These are phyloP conservation scores for Neopestalotiopsis rosae DNA, from an alignment of 2,329 filamentous ascomycete genomes.

Conservation along the genomic window DNA sequence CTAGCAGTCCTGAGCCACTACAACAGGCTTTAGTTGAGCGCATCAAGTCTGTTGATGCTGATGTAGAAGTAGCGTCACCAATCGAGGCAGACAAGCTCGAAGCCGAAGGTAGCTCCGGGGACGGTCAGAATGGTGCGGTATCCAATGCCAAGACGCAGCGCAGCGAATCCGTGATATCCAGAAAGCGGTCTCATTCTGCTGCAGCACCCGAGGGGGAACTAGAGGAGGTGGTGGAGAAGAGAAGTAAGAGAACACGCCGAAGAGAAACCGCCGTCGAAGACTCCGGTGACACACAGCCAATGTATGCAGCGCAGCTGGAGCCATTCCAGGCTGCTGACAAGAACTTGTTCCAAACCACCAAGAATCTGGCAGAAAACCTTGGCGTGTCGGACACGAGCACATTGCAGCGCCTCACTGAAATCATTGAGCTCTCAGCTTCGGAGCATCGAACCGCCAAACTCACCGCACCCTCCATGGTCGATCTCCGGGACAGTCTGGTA, in stretches of 20 bases:
- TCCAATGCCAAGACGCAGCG: slow-evolving; percentile 39
- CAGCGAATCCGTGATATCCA: slow-evolving; percentile 47
- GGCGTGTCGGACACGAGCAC: slow-evolving; percentile 56
- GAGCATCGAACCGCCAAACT: slow-evolving; percentile 58
- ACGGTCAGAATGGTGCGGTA: slow-evolving; percentile 33
- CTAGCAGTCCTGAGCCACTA: slow-evolving; percentile 35
- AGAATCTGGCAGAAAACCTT: slow-evolving; percentile 59
- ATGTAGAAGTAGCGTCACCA: slow-evolving; percentile 21
- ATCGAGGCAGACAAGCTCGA: slow-evolving; percentile 26
- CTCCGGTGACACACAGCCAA: slow-evolving; percentile 54
- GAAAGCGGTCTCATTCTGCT: slow-evolving; percentile 67
- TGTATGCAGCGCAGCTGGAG: slow-evolving; percentile 60
- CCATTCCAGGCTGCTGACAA: slow-evolving; percentile 62
- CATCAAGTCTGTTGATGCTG: slow-evolving; percentile 22
- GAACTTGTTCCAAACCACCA: slow-evolving; percentile 60
- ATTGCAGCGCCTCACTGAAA: slow-evolving; percentile 51
- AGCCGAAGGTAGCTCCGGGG: slow-evolving; percentile 44
- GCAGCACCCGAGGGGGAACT: slow-evolving; percentile 63
- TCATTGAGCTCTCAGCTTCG: slow-evolving; percentile 56
- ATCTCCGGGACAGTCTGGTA: slow-evolving; percentile 54
- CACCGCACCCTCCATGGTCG: slow-evolving; percentile 50
- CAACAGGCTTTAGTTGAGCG: slow-evolving; percentile 30
- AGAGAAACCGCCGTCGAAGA: slow-evolving; percentile 63
- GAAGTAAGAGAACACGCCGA: slow-evolving; percentile 69
- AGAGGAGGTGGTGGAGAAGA: slow-evolving; percentile 63